Evolutionary conservation across 495 filamentous ascomycete species (phyloP), one percentile per base, ranked within the genome.

Genomic region (Penicillium parvum): DNA sequence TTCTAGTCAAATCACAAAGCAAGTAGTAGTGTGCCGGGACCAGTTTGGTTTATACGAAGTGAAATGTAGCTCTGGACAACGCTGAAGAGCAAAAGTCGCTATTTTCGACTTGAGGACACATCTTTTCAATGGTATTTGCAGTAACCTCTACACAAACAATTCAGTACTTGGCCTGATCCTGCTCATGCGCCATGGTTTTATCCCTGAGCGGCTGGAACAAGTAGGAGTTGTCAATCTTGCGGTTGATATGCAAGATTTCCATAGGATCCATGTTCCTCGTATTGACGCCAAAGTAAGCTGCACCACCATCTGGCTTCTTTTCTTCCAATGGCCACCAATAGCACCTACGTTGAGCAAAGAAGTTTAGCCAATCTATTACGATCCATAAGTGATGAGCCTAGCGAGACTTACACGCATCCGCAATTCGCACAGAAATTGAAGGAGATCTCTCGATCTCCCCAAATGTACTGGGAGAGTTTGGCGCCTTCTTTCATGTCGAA

Each of bases 381-480:
- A 39, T 46, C 19, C 27, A 46, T n/a, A 40, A 40, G 34, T 17
- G 2, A 39, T n/a, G 15, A 32, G 27, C 17, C 12, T 19, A 46
- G 25, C 18, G 15, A 40, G 35, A 46, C 43, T 46, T 39, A 46
- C 43, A 46, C 27, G 35, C 43, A 46, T 23, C 43, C 43, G 27
- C 43, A 46, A 34, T 46, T 39, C 35, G 17, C 27, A 30, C 43
- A 46, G 43, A 40, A 46, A 46, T 46, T 40, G 28, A 46, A 46
- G 2, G 43, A 46, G 17, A 11, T 46, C 28, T 16, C 12, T 33
- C 12, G 14, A 16, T 39, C 28, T 46, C 43, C 43, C 43, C 43
- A 46, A 46, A 40, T 17, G 20, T 46, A 46, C 20, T 34, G 35
- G 26, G 35, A 40, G 43, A 46, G 27, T 27, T 46, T 46, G 28